A percentile compares a stretch with the other conserved stretches of the same genome.
phyloP scores from a whole-genome alignment of 2,329 filamentous ascomycete genomes.

The Rutstroemia sp. region DNA sequence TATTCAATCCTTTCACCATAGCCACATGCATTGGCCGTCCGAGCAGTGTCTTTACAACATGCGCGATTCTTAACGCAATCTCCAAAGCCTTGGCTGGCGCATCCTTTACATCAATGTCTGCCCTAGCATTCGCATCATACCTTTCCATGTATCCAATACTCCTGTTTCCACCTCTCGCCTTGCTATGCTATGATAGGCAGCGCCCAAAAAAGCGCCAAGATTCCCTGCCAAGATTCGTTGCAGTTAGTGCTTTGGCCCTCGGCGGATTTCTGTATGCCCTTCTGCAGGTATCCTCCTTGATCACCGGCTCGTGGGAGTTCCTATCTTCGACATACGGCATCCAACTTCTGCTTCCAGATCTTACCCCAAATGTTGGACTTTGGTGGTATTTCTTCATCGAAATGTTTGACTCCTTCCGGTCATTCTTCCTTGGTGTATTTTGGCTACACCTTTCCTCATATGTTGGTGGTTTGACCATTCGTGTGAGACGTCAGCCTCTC shows the following conservation, averaged over 20 bases:
- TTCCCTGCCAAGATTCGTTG: conserved; percentile 43
- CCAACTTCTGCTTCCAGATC: conserved; percentile 80
- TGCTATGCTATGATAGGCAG: conserved; percentile 69
- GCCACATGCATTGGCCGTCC: conserved; percentile 85
- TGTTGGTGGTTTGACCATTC: conserved; percentile 75
- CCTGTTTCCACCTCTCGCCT: conserved; percentile 71
- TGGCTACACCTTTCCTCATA: conserved; percentile 93
- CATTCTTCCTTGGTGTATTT: conserved; percentile 96
- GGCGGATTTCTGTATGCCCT: conserved; percentile 50
- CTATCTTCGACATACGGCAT: conserved; percentile 85
- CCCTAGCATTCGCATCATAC: conserved; percentile 81
- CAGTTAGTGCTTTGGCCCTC: conserved; percentile 46
- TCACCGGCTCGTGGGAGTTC: conserved; percentile 85
- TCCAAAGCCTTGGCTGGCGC: conserved; percentile 71
- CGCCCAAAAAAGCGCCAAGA: conserved; percentile 25
- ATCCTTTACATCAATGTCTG: conserved; percentile 69
- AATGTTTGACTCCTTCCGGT: conserved; percentile 97
- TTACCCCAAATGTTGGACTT: conserved; percentile 89
- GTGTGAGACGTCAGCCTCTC: conserved; percentile 77
- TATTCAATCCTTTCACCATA: conserved; percentile 93
- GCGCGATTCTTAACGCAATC: conserved; percentile 78
- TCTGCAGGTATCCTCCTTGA: conserved; percentile 61
- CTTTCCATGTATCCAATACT: conserved; percentile 87
- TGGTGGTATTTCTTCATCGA: conserved; percentile 99
- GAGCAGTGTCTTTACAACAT: conserved; percentile 81